A percentile compares a stretch with the other conserved stretches of the same genome.
Conservation (phyloP, 768 basidiomycete genomes). For the Epithele typhae region DNA sequence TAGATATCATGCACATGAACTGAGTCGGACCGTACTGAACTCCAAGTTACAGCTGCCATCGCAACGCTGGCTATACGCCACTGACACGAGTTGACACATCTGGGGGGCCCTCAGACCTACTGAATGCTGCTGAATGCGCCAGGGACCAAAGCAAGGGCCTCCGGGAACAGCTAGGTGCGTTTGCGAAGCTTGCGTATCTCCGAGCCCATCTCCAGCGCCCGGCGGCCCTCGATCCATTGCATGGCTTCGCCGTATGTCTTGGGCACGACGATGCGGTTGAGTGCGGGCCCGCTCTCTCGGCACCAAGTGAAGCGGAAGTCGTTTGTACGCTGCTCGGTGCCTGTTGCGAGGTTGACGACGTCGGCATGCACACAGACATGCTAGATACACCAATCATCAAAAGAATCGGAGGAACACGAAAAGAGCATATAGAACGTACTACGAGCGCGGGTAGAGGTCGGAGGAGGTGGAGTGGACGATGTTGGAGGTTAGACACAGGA, state of each 20-base stretch:
- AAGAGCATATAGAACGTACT: conserved; percentile 52
- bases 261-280: conserved; percentile 51
- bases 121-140: too few relatives aligned
- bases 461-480: conserved; percentile 55
- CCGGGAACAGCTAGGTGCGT: conserved; percentile 3
- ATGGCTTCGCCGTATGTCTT: conserved; percentile 79
- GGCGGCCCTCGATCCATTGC: conserved; percentile 76
- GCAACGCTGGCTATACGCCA: too few relatives aligned
- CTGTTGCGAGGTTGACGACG: conserved; percentile 65
- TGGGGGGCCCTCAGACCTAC: too few relatives aligned
- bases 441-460: conserved; percentile 50
- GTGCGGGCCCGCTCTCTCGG: conserved; percentile 33
- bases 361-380: conserved; percentile 70
- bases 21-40: too few relatives aligned
- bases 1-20: too few relatives aligned
- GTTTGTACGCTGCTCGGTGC: conserved; percentile 62
- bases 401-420: too few relatives aligned
- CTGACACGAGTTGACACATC: too few relatives aligned
- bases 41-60: too few relatives aligned
- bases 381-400: conserved; percentile 31
- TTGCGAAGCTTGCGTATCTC: conserved; percentile 47
- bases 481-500: conserved; percentile 67
- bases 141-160: too few relatives aligned
- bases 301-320: conserved; percentile 77
- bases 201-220: conserved; percentile 65